phyloP scores from a whole-genome alignment of 768 basidiomycete genomes.

The Glaciozyma antarctica region DNA sequence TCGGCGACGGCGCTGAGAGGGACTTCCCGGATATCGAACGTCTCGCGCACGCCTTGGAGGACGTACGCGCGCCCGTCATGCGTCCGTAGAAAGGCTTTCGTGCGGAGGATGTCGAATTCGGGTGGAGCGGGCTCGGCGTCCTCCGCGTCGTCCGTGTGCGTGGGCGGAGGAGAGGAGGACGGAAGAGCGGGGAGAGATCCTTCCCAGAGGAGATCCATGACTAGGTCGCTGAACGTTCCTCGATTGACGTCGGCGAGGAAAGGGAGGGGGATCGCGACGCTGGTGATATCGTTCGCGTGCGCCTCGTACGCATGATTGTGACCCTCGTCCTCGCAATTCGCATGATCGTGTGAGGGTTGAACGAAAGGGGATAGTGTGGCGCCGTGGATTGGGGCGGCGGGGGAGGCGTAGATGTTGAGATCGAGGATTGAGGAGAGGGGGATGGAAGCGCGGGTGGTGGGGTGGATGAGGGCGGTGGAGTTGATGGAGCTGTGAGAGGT shows the following conservation, averaged over 20 bases:
- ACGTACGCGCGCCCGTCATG: constrained; percentile 49
- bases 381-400: constrained; percentile 37
- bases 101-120: constrained; percentile 60
- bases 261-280: constrained; percentile 60
- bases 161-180: neutral
- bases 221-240: constrained; percentile 62
- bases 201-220: constrained; percentile 77
- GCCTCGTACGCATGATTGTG: constrained; percentile 21
- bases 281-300: constrained; percentile 60
- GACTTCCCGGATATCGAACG: constrained; percentile 56
- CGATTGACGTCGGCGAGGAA: constrained; percentile 47
- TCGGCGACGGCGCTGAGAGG: neutral
- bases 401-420: constrained; percentile 63
- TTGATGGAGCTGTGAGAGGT: constrained; percentile 48
- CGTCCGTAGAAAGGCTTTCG: constrained; percentile 65
- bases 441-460: constrained; percentile 62
- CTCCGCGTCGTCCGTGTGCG: constrained; percentile 3
- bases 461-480: constrained; percentile 63
- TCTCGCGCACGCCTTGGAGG: constrained; percentile 79
- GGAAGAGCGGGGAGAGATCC: constrained; percentile 43
- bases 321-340: neutral
- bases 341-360: constrained; percentile 9
- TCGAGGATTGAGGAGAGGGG: constrained; percentile 67
- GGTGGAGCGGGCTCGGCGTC: neutral
- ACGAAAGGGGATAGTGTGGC: constrained; percentile 19